These are phyloP conservation scores for Russula sp. DNA, from an alignment of 768 basidiomycete species.

Conservation along the genomic window DNA sequence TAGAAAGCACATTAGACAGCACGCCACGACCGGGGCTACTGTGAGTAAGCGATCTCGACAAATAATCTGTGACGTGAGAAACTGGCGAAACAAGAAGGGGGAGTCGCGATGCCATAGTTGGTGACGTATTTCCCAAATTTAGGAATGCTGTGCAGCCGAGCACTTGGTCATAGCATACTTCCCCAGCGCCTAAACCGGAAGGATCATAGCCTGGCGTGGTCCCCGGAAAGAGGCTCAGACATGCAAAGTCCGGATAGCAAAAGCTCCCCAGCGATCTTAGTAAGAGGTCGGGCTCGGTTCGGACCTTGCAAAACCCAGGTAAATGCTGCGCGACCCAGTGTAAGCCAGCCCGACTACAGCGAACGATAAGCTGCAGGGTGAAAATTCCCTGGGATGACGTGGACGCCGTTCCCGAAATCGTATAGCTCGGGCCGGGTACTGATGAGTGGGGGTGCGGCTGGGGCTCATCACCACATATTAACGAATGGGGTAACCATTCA, in stretches of 20 bases:
- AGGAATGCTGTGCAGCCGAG: neutral
- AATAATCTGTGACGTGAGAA: neutral
- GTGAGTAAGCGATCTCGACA: neutral
- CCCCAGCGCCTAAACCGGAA: neutral
- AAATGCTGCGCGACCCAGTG: no score
- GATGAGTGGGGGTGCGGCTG: no score
- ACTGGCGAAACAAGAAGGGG: neutral
- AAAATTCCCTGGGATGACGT: no score
- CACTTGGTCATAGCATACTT: constrained; percentile 4
- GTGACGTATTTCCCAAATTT: neutral
- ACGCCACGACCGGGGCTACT: neutral
- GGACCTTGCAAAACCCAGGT: neutral
- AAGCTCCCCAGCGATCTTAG: neutral
- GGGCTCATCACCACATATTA: no score
- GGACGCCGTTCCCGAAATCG: no score
- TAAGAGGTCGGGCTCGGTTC: neutral
- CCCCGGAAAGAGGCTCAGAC: neutral
- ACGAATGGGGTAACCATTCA: no score
- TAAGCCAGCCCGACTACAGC: no score
- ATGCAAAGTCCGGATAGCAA: neutral
- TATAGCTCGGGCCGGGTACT: no score
- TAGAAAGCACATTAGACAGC: neutral
- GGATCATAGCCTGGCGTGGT: neutral
- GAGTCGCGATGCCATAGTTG: neutral
- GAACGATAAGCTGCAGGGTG: no score